phyloP scores from a whole-genome alignment of 176 grass and related monocot species.

The Carex kokanica region DNA sequence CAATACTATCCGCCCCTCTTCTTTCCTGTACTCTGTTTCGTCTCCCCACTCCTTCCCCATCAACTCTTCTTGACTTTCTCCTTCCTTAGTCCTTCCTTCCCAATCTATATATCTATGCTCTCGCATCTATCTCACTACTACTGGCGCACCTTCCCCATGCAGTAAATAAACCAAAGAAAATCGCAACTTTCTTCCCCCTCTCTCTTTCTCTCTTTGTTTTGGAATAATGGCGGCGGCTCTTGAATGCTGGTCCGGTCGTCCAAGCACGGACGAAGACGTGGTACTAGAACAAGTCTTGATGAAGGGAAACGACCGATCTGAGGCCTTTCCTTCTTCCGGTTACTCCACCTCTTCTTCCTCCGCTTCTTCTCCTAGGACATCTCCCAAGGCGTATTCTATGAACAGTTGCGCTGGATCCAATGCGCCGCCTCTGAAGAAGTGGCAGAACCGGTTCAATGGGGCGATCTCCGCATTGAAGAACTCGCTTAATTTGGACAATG shows the following conservation, averaged over 20 bases:
- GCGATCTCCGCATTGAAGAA: conserved; percentile 90
- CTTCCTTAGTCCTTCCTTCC: neutral
- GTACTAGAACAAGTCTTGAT: conserved; percentile 93
- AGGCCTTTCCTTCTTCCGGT: conserved; percentile 51
- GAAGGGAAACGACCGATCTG: conserved; percentile 74
- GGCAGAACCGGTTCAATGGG: conserved; percentile 85
- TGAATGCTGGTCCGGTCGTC: conserved; percentile 97
- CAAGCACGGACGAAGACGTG: conserved; percentile 97
- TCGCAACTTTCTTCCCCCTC: neutral
- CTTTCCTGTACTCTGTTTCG: neutral
- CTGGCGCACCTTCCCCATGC: neutral
- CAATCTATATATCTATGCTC: neutral
- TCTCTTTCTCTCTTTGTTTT: neutral
- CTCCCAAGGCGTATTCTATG: conserved; percentile 6
- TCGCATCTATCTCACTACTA: neutral
- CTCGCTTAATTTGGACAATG: conserved; percentile 66
- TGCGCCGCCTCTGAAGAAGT: conserved; percentile 56
- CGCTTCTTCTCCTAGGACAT: conserved; percentile 11
- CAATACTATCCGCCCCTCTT: neutral
- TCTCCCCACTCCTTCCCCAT: neutral
- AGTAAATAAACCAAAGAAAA: neutral
- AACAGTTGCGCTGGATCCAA: conserved; percentile 8
- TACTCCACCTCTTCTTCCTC: conserved; percentile 38
- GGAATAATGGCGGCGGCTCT: conserved; percentile 76
- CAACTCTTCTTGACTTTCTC: neutral